Conservation (phyloP, 495 filamentous ascomycete genomes). For the Aspergillus biplanus region DNA sequence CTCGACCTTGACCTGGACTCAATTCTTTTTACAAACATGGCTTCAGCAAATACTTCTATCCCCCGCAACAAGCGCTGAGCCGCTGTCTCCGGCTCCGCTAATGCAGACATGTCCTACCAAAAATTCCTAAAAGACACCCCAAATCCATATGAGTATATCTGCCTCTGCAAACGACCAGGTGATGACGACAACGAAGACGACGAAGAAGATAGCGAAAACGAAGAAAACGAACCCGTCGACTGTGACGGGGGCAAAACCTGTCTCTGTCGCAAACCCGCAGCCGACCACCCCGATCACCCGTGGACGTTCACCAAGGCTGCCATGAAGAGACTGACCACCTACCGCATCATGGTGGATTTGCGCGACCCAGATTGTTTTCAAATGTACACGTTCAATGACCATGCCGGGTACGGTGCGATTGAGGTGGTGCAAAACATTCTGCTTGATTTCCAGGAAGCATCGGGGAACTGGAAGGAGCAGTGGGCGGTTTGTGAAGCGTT, state of each 20-base stretch:
- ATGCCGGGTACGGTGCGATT: conserved; percentile 36
- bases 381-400: conserved; percentile 49
- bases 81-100: no score
- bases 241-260: conserved; percentile 30
- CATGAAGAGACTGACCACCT: conserved; percentile 15
- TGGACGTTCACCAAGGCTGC: conserved; percentile 44
- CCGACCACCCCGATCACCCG: conserved; percentile 44
- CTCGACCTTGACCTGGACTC: no score
- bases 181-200: conserved; percentile 23
- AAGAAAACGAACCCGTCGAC: conserved; percentile 1
- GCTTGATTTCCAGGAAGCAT: conserved; percentile 38
- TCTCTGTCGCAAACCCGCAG: conserved; percentile 40
- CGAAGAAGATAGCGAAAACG: conserved; percentile 26
- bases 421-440: conserved; percentile 48
- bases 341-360: conserved; percentile 19
- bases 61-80: no score
- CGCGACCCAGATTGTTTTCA: conserved; percentile 42
- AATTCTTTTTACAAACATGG: no score
- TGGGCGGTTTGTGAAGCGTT: conserved; percentile 41
- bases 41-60: no score
- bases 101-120: no score
- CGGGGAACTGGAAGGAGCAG: conserved; percentile 35
- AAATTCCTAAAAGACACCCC: no score
- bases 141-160: no score
- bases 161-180: background rate